Conservation (phyloP, 257 asterid genomes). For the Fraxinus anomala region DNA sequence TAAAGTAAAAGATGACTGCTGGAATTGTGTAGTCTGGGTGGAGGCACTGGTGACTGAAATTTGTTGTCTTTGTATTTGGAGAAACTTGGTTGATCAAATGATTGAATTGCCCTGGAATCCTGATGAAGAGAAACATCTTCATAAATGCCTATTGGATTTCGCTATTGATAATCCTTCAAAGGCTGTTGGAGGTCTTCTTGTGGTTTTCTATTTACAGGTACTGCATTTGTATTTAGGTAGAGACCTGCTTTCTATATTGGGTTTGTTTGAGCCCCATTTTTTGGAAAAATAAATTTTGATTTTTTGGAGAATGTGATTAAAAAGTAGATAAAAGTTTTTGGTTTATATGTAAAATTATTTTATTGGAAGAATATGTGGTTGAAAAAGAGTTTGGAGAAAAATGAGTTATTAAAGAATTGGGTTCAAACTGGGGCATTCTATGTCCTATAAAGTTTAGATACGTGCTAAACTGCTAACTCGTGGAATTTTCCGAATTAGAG, state of each 20-base stretch:
- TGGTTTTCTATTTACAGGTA: slow-evolving; percentile 95
- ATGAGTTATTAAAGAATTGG: no score
- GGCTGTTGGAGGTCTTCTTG: slow-evolving; percentile 82
- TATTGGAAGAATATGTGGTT: no score
- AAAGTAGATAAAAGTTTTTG: no score
- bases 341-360: no score
- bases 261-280: neutral
- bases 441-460: neutral
- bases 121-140: slow-evolving; percentile 87
- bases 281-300: no score
- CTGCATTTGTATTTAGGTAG: slow-evolving; percentile 11
- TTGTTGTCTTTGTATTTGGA: slow-evolving; percentile 76
- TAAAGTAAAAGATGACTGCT: slow-evolving; percentile 44
- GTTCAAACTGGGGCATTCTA: neutral
- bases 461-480: neutral
- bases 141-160: slow-evolving; percentile 73
- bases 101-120: slow-evolving; percentile 91
- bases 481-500: neutral
- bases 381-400: no score
- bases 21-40: slow-evolving; percentile 66
- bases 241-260: slow-evolving; percentile 14
- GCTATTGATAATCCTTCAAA: slow-evolving; percentile 68
- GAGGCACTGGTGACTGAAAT: slow-evolving; percentile 82
- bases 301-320: no score
- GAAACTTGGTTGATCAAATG: slow-evolving; percentile 81